Conservation (phyloP, 495 filamentous ascomycete species). For the Talaromyces wortmannii region DNA sequence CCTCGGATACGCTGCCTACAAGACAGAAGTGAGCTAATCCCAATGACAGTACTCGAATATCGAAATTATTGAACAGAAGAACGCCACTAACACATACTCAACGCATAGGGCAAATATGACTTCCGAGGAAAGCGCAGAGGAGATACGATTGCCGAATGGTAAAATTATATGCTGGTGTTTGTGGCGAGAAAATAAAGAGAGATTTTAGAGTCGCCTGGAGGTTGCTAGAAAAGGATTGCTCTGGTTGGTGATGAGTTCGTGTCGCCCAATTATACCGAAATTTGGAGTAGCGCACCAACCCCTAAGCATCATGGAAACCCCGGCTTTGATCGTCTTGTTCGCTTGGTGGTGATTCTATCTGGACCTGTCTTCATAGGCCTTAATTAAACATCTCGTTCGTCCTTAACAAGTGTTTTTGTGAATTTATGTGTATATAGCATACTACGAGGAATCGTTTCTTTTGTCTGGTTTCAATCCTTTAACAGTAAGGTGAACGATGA, state of each 20-base stretch:
- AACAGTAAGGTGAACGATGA: neutral
- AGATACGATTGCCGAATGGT: slow-evolving; percentile 73
- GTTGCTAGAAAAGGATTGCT: neutral
- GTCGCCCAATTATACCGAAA: too few species aligned
- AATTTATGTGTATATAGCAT: slow-evolving; percentile 1
- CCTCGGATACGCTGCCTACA: slow-evolving; percentile 63
- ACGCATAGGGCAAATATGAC: slow-evolving; percentile 71
- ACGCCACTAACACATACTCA: neutral
- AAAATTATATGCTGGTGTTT: slow-evolving; percentile 11
- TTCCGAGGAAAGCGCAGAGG: slow-evolving; percentile 81
- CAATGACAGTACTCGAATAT: neutral
- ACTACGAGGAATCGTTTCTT: neutral
- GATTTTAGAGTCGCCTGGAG: neutral
- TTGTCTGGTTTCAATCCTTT: neutral
- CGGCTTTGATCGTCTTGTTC: too few species aligned
- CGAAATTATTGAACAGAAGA: neutral
- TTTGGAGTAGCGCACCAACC: too few species aligned
- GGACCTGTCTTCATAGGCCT: too few species aligned
- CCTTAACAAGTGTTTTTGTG: neutral
- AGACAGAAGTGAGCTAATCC: slow-evolving; percentile 65
- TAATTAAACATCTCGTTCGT: too few species aligned
- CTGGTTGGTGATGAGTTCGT: too few species aligned
- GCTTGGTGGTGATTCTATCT: too few species aligned
- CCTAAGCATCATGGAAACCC: too few species aligned
- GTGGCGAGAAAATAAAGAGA: neutral